Base-by-base conservation (phyloP, 2,329 filamentous ascomycete genomes). In the Fusarium bactridioides region DNA sequence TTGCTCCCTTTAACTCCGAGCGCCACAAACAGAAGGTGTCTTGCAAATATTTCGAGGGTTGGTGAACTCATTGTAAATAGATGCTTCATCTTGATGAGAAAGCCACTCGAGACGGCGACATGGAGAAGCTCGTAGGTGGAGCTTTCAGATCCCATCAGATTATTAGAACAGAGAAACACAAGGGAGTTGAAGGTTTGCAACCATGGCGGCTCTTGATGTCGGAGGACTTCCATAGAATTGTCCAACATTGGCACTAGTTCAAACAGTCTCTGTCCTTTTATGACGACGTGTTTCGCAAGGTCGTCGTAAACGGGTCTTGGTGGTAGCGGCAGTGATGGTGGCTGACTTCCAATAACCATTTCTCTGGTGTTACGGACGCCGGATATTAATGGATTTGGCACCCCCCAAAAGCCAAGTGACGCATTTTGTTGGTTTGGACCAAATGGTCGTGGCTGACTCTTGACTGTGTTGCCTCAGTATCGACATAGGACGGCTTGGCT, bases 181-280 rank as follows among this genome's bases (percentile, higher is more conserved):
- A 54, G n/a, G 1, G 33, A 40, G 11, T 38, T 21, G 29, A 64
- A 31, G 0, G 21, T 1, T 15, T 27, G 11, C 4, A 61, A 4
- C 56, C 40, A 61, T 1, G 10, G 3, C 4, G 38, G 25, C 4
- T 27, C 33, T 11, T 25, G 6, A 0, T 19, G 1, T 29, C 1
- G 10, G 0, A 5, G 0, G 0, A 2, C 4, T 7, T 1, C 1
- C 2, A 11, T 0, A 23, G 25, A 13, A 4, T 15, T 0, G 6
- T 18, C 16, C 23, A 27, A 11, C 1, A 0, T 38, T 31, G 38
- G 47, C 1, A 60, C 6, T 1, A 41, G 11, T 10, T 38, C 10
- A 18, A 25, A 8, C 3, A 23, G 4, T 4, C 11, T 16, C 21
- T 19, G 12, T 4, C 4, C 2, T 18, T 8, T 10, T 3, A 3